Evolutionary conservation across 495 filamentous ascomycete genomes (phyloP), one percentile per base, ranked within the genome.

Genomic region (Penicillium malachiteum): DNA sequence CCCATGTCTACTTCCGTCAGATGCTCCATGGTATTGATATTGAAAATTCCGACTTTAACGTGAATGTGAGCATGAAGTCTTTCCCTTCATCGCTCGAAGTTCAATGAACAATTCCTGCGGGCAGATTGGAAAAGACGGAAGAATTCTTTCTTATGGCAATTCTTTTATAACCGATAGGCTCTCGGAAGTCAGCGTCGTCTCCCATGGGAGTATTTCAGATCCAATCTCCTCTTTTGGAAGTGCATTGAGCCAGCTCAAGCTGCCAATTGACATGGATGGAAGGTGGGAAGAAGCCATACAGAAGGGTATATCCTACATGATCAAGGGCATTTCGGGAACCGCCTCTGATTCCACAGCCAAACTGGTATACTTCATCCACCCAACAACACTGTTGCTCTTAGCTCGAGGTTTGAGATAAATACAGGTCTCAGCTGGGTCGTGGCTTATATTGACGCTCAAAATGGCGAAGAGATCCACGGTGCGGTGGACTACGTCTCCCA

Each of bases 1-100:
- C 44, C 26, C 44, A 47, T 47, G 44, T 26, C 13, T 16, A 32
- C 18, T 47, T 47, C 44, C 44, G 44, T 13, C 44, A 47, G 44
- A 47, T 17, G 1, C 16, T 47, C 31, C 44, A 32, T 32, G 44
- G 17, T 10, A 31, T 47, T 7, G 44, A 47, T 32, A 47, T 47
- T 32, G 44, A 18, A 2, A 47, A 47, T 47, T n/a, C 44, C 3
- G 18, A 47, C 12, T 47, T 47, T 17, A 47, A 47, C 13, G 44
- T 47, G 9, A 47, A 47, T 31, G 44, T 47, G 26, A n/a, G 17
- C 17, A 16, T 13, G 1, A 2, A 8, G 3, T 3, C 44, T 47
- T 26, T 9, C 3, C 9, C 16, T 18, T 30, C 2, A 7, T 47
- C 12, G 1, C 3, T 10, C 6, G 13, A 11, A 32, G 2, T 18